These are phyloP conservation scores for Microdochium trichocladiopsis DNA, from an alignment of 2,329 filamentous ascomycete genomes.

Conservation along the genomic window DNA sequence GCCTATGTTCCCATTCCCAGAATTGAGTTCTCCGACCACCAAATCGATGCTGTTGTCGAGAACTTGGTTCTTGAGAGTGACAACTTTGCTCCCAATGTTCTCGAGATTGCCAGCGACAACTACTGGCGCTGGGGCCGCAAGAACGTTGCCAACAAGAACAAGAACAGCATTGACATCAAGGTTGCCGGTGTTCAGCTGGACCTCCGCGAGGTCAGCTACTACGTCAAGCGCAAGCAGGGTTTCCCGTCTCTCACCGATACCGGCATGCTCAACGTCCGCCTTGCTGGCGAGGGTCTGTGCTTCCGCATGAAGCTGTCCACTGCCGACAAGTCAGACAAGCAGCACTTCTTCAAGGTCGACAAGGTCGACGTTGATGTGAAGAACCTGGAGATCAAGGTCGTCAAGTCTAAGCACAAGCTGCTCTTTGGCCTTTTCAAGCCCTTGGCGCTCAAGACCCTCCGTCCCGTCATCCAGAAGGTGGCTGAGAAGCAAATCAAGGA, in stretches of 20 bases:
- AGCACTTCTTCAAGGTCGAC: slow-evolving; percentile 92
- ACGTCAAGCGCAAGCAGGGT: slow-evolving; percentile 90
- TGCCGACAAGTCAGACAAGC: slow-evolving; percentile 64
- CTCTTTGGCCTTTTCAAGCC: slow-evolving; percentile 85
- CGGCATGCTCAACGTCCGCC: slow-evolving; percentile 80
- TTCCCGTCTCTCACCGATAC: slow-evolving; percentile 84
- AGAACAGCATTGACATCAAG: slow-evolving; percentile 75
- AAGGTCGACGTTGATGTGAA: slow-evolving; percentile 79
- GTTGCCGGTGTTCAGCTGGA: slow-evolving; percentile 92
- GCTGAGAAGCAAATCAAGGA: slow-evolving; percentile 86
- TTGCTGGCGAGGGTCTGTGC: slow-evolving; percentile 80
- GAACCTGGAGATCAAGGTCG: slow-evolving; percentile 79
- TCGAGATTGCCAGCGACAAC: slow-evolving; percentile 87
- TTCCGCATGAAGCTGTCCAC: slow-evolving; percentile 89
- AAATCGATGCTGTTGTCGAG: slow-evolving; percentile 84
- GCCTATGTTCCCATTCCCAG: slow-evolving; percentile 89
- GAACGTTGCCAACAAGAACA: slow-evolving; percentile 71
- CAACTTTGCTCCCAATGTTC: slow-evolving; percentile 89
- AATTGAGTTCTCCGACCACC: slow-evolving; percentile 82
- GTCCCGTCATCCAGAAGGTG: slow-evolving; percentile 78
- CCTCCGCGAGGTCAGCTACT: slow-evolving; percentile 83
- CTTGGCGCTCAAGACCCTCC: slow-evolving; percentile 74
- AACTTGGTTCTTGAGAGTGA: slow-evolving; percentile 94
- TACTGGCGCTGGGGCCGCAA: slow-evolving; percentile 94
- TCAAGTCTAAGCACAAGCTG: slow-evolving; percentile 91